Evolutionary conservation across 2,329 filamentous ascomycete species (phyloP).

Genomic region (Fusarium pseudograminearum): DNA sequence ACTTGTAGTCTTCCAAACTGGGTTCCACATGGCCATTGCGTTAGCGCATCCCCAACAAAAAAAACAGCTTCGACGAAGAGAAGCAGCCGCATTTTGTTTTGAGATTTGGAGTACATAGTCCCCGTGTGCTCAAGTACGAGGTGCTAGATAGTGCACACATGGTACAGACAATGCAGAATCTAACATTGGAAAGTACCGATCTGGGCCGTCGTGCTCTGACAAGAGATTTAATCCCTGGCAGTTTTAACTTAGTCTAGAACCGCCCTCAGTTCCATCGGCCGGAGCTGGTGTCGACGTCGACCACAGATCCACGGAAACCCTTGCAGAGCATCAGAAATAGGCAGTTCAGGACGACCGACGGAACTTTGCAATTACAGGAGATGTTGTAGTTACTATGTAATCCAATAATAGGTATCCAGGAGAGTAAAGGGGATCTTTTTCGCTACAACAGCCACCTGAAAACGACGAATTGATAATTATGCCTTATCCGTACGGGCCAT

Average conservation of each 20-base stretch:
- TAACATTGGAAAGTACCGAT: slow-evolving; percentile 14
- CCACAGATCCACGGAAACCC: slow-evolving; percentile 34
- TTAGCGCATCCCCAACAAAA: slow-evolving; percentile 50
- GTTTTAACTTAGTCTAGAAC: slow-evolving; percentile 21
- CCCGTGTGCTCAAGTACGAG: slow-evolving; percentile 24
- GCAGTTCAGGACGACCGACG: slow-evolving; percentile 25
- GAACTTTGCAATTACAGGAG: slow-evolving; percentile 14
- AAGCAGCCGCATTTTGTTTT: slow-evolving; percentile 34
- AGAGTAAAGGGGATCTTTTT: slow-evolving; percentile 1
- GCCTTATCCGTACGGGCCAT: not conserved
- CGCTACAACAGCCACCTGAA: not conserved
- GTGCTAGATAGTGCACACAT: not conserved
- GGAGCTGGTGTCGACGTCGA: slow-evolving; percentile 35
- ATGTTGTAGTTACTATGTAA: not conserved
- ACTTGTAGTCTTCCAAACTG: slow-evolving; percentile 13
- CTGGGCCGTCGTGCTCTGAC: not conserved
- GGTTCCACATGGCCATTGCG: slow-evolving; percentile 41
- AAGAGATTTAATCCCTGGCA: slow-evolving; percentile 9
- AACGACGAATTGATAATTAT: not conserved
- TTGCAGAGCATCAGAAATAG: slow-evolving; percentile 34
- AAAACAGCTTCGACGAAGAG: slow-evolving; percentile 25
- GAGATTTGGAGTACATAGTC: slow-evolving; percentile 33
- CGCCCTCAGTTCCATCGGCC: slow-evolving; percentile 24
- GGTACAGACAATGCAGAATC: fast-evolving
- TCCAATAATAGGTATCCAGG: not conserved